Conservation (phyloP, 768 basidiomycete species). For the Lentinula aciculospora region DNA sequence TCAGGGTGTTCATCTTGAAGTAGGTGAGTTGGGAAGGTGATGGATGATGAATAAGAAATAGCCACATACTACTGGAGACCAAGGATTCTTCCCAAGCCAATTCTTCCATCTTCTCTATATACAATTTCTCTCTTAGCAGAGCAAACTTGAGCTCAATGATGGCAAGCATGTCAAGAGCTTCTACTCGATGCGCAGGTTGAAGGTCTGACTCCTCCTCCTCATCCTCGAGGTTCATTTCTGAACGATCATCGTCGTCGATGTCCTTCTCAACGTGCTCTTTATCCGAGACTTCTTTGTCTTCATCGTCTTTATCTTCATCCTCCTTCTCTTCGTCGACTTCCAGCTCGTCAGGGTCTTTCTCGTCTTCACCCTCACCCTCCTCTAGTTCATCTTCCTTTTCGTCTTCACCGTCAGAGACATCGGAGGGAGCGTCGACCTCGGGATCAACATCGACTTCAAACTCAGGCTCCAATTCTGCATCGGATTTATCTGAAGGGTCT, state of each 20-base stretch:
- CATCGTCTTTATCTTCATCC: slow-evolving; percentile 22
- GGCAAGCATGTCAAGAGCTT: slow-evolving; percentile 84
- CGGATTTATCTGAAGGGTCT: neutral
- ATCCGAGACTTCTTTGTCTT: slow-evolving; percentile 14
- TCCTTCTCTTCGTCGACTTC: slow-evolving; percentile 18
- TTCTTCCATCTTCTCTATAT: slow-evolving; percentile 91
- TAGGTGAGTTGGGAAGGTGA: slow-evolving; percentile 2
- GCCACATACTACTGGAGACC: slow-evolving; percentile 63
- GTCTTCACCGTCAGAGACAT: slow-evolving; percentile 18
- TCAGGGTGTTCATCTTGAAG: slow-evolving; percentile 81
- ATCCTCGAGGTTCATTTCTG: slow-evolving; percentile 13
- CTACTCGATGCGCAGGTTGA: slow-evolving; percentile 77
- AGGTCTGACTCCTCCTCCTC: slow-evolving; percentile 41
- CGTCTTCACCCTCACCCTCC: slow-evolving; percentile 12
- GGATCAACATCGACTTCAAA: neutral
- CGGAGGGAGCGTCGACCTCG: neutral
- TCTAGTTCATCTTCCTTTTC: slow-evolving; percentile 13
- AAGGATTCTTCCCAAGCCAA: slow-evolving; percentile 85
- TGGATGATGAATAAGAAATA: no score
- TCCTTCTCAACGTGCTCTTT: slow-evolving; percentile 7
- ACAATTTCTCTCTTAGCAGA: slow-evolving; percentile 76
- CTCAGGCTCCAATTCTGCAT: neutral
- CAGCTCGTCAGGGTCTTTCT: slow-evolving; percentile 16
- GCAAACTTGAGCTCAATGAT: slow-evolving; percentile 93
- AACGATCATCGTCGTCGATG: slow-evolving; percentile 6